Evolutionary conservation across 176 grass and related monocot genomes (phyloP), one percentile per base, ranked within the genome.

Genomic region (Neostapfia colusana): DNA sequence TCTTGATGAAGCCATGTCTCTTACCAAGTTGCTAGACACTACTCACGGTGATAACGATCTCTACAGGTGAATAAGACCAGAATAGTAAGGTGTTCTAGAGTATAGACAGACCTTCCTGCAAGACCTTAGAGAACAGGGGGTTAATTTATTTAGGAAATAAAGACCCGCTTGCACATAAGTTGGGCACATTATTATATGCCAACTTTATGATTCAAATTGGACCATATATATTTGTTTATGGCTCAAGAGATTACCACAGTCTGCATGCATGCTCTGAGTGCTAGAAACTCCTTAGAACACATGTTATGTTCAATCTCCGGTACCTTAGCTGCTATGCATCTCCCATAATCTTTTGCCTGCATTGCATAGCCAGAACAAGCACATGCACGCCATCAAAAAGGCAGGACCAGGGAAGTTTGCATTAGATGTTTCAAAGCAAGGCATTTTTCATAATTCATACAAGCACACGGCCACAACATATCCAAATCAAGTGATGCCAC

Each of bases 211-310:
- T 73, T 63, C 21, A 12, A 73, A 73, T 75, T 4, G 0, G 17
- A 40, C 8, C 53, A 68, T 10, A 44, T 25, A 45, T 85, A 27
- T 48, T 74, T 78, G 20, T 46, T 69, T 39, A 56, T 57, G 46
- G 55, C 69, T 62, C 18, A 77, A 24, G 73, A 76, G 41, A 54
- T 81, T 97, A 97, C 94, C 84, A 12, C 74, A 40, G 63, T 92
- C 65, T 97, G 88, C 91, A 97, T 97, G 95, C 95, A 97, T 80
- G 84, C 21, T 82, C 79, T 97, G 68, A 97, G 89, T 31, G 84
- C 91, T 83, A 97, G 79, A 77, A 97, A 97, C 75, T 97, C 88
- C 75, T 94, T 97, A 65, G 84, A 83, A 90, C 95, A 97, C 91
- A 94, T 94, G 72, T 92, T 84, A 86, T 74, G 94, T 54, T 89